Evolutionary conservation across 768 basidiomycete genomes (phyloP).

Genomic region (Mycena belliarum): DNA sequence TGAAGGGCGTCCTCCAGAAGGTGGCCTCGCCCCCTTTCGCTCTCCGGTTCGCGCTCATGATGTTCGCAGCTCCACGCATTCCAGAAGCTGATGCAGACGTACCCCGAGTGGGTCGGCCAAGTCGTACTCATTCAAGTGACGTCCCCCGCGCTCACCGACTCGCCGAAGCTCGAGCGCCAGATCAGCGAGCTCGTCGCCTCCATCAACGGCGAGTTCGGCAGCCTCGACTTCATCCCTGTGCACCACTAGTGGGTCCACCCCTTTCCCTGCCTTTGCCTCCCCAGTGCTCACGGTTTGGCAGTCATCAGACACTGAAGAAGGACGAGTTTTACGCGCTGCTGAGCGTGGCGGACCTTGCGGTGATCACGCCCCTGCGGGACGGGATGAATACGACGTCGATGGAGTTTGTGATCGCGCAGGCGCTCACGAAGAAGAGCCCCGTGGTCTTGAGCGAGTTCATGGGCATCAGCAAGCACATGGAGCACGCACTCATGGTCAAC

Average conservation of each 20-base stretch:
- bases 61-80: conserved; percentile 84
- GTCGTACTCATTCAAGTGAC: conserved; percentile 92
- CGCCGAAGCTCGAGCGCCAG: conserved; percentile 90
- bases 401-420: conserved; percentile 97
- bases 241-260: conserved; percentile 85
- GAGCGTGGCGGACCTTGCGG: conserved; percentile 88
- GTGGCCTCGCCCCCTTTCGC: conserved; percentile 33
- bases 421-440: conserved; percentile 78
- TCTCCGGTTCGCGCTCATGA: not conserved
- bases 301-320: conserved; percentile 95
- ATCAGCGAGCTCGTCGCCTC: conserved; percentile 92
- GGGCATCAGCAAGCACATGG: conserved; percentile 94
- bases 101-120: conserved; percentile 94
- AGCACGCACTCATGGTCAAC: conserved; percentile 86
- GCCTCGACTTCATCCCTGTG: conserved; percentile 92
- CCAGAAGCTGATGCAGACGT: conserved; percentile 89
- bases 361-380: conserved; percentile 93
- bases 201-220: conserved; percentile 95
- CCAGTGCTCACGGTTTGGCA: conserved; percentile 29
- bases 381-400: conserved; percentile 99
- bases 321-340: conserved; percentile 98
- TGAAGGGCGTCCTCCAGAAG: conserved; percentile 97
- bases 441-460: conserved; percentile 96
- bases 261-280: not conserved
- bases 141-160: conserved; percentile 88